phyloP scores from a whole-genome alignment of 176 grass and related monocot genomes.

The Oryza meridionalis region DNA sequence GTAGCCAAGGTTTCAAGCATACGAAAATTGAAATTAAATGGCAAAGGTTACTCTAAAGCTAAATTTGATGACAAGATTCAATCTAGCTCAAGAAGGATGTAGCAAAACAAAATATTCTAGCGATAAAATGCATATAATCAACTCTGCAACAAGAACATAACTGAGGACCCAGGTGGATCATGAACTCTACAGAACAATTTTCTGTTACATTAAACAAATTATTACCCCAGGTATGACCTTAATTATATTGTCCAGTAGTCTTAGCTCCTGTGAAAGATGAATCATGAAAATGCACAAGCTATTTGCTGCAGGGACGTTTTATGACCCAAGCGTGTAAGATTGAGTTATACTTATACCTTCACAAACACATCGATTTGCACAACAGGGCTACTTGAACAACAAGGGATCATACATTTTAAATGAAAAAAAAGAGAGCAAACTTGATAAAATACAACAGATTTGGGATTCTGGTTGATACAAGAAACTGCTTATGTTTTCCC shows the following conservation, averaged over 20 bases:
- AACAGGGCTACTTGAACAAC: background rate
- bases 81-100: background rate
- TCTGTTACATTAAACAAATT: background rate
- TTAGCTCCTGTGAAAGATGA: conserved; percentile 19
- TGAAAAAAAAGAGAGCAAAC: conserved; percentile 6
- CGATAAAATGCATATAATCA: background rate
- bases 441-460: background rate
- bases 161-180: background rate
- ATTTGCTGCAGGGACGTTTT: conserved; percentile 1
- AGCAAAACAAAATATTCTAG: background rate
- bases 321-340: conserved; percentile 7
- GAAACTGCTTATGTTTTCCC: background rate
- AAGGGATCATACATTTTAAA: conserved; percentile 20
- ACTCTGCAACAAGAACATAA: background rate
- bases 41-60: background rate
- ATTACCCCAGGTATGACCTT: background rate
- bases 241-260: background rate
- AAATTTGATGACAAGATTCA: background rate
- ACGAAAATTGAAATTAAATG: background rate
- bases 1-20: background rate
- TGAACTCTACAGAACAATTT: background rate
- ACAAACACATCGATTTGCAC: background rate
- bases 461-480: conserved; percentile 1
- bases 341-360: background rate
- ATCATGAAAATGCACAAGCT: background rate